Percentiles rank a stretch among this genome's conserved stretches.
These are phyloP conservation scores for Metschnikowia arizonensis DNA, from an alignment of 805 yeast genomes.

Conservation along the genomic window DNA sequence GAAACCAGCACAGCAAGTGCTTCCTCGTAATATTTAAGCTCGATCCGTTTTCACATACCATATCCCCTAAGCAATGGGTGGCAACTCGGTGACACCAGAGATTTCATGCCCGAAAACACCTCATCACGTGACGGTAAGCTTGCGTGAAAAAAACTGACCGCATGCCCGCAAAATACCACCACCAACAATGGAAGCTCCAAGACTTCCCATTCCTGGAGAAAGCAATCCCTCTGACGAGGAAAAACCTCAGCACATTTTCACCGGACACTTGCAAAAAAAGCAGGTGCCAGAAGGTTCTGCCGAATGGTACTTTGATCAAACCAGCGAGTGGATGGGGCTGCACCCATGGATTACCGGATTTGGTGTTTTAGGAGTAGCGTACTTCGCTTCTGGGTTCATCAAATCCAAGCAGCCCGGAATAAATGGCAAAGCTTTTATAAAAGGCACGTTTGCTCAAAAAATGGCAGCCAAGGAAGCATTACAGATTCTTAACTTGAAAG, in stretches of 20 bases:
- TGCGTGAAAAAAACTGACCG: not conserved
- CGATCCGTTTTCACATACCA: too few species aligned
- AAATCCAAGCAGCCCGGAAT: slow-evolving; percentile 66
- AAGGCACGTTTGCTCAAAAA: slow-evolving; percentile 90
- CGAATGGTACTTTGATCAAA: slow-evolving; percentile 64
- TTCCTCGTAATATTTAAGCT: too few species aligned
- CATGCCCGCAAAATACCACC: slow-evolving; percentile 14
- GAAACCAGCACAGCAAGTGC: not conserved
- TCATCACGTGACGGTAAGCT: not conserved
- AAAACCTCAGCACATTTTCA: slow-evolving; percentile 26
- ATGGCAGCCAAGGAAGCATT: slow-evolving; percentile 88
- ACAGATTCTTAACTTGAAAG: slow-evolving; percentile 73
- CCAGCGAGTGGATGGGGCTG: slow-evolving; percentile 55
- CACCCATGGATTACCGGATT: slow-evolving; percentile 74
- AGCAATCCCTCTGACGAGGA: slow-evolving; percentile 15
- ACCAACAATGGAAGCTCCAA: slow-evolving; percentile 48
- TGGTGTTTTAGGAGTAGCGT: slow-evolving; percentile 63
- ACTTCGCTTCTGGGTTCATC: slow-evolving; percentile 63
- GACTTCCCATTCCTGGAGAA: slow-evolving; percentile 56
- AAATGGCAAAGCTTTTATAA: slow-evolving; percentile 62
- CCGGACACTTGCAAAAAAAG: slow-evolving; percentile 40
- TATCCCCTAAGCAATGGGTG: not conserved
- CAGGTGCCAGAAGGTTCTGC: slow-evolving; percentile 43
- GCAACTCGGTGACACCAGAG: not conserved
- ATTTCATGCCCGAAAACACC: not conserved